These are phyloP conservation scores for Lentithecium fluviatile DNA, from an alignment of 495 filamentous ascomycete genomes.

Conservation along the genomic window DNA sequence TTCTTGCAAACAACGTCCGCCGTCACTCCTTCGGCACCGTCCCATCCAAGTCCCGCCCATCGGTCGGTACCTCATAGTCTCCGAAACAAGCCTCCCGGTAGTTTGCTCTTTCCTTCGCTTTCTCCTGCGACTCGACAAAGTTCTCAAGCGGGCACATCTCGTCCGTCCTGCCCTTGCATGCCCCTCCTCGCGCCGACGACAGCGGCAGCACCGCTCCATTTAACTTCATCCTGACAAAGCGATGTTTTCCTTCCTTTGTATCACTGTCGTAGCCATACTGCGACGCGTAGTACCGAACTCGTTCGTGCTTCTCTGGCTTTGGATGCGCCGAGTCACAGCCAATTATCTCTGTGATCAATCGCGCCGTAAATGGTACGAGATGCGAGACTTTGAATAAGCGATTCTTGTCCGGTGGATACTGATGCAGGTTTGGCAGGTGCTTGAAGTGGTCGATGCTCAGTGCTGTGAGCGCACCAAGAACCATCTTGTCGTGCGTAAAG, in stretches of 20 bases:
- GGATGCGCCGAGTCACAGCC: conserved; percentile 41
- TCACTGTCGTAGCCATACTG: conserved; percentile 43
- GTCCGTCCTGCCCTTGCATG: conserved; percentile 41
- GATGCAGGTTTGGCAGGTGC: conserved; percentile 40
- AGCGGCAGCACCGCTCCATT: conserved; percentile 47
- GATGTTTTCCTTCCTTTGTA: conserved; percentile 42
- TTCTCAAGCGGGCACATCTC: conserved; percentile 41
- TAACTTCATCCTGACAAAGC: conserved; percentile 45
- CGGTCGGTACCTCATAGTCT: conserved; percentile 40
- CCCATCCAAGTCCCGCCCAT: conserved; percentile 46
- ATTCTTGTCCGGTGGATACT: conserved; percentile 30
- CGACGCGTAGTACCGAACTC: conserved; percentile 40
- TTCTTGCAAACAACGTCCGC: neutral
- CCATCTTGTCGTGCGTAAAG: conserved; percentile 52
- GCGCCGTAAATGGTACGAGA: neutral
- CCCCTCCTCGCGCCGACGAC: conserved; percentile 42
- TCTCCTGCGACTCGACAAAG: conserved; percentile 41
- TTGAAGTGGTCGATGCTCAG: conserved; percentile 47
- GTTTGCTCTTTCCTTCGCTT: conserved; percentile 37
- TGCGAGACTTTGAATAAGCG: neutral
- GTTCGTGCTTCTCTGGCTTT: conserved; percentile 26
- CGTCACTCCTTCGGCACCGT: conserved; percentile 26
- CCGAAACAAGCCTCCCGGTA: conserved; percentile 46
- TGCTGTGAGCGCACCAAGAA: conserved; percentile 49
- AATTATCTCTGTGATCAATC: conserved; percentile 38